Evolutionary conservation across 2,329 filamentous ascomycete species (phyloP).

Genomic region (Paecilomyces sp.): DNA sequence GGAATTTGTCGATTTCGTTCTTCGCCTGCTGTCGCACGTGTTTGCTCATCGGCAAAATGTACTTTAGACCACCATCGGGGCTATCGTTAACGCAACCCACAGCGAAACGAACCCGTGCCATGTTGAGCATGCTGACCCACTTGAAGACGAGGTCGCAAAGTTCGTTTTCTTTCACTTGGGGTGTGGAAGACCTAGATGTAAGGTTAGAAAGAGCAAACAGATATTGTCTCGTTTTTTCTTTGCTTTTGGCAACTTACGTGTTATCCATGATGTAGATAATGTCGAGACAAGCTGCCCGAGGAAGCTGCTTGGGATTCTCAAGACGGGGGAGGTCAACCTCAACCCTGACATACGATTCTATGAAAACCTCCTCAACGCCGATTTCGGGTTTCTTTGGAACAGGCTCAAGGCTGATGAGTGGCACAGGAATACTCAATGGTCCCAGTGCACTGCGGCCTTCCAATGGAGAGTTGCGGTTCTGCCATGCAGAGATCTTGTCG

Average conservation of each 20-base stretch:
- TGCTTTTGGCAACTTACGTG: slow-evolving; percentile 16
- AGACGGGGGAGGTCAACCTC: slow-evolving; percentile 27
- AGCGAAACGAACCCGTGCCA: slow-evolving; percentile 17
- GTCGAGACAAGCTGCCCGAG: slow-evolving; percentile 18
- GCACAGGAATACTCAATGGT: not conserved
- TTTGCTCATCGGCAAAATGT: slow-evolving; percentile 18
- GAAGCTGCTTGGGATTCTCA: slow-evolving; percentile 7
- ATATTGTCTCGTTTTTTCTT: not conserved
- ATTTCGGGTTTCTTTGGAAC: not conserved
- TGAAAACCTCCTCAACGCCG: not conserved
- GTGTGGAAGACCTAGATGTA: slow-evolving; percentile 9
- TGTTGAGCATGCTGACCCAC: slow-evolving; percentile 15
- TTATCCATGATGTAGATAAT: slow-evolving; percentile 29
- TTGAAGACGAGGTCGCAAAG: slow-evolving; percentile 14
- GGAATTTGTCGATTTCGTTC: slow-evolving; percentile 13
- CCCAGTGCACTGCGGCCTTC: not conserved
- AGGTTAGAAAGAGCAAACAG: slow-evolving; percentile 7
- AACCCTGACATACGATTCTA: slow-evolving; percentile 22
- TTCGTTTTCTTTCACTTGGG: slow-evolving; percentile 12
- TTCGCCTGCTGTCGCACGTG: slow-evolving; percentile 14
- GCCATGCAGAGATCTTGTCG: not conserved
- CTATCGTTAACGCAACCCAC: slow-evolving; percentile 17
- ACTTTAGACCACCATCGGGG: slow-evolving; percentile 11
- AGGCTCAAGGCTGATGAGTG: not conserved
- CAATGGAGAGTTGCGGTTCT: not conserved